Percentiles rank a stretch among this genome's conserved stretches.
Conservation (phyloP, 2,329 filamentous ascomycete species). For the Catunica adiposa region DNA sequence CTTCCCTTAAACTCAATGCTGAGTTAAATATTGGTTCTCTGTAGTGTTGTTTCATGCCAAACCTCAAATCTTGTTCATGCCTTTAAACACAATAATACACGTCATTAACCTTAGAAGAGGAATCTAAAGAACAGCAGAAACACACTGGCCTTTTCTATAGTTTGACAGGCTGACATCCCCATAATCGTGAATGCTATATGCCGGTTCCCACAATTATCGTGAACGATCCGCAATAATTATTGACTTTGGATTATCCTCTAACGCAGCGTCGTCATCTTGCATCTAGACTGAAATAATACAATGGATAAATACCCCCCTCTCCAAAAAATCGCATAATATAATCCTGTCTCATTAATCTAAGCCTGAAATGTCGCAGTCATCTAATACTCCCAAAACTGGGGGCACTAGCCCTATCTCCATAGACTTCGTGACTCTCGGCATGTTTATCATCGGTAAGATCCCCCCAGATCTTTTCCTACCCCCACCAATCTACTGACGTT, state of each 20-base stretch:
- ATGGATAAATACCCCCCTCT: too few species aligned
- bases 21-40: too few species aligned
- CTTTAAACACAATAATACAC: background rate
- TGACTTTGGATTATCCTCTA: too few species aligned
- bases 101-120: background rate
- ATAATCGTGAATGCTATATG: too few species aligned
- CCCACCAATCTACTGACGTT: background rate
- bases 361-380: too few species aligned
- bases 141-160: background rate
- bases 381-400: background rate
- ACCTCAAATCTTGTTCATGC: background rate
- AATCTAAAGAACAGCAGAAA: background rate
- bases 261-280: too few species aligned
- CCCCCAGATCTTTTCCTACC: background rate
- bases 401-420: constrained; percentile 25
- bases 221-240: too few species aligned
- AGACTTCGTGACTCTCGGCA: constrained; percentile 54
- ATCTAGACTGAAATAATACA: too few species aligned
- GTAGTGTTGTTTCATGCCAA: background rate
- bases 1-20: too few species aligned
- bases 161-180: background rate
- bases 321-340: too few species aligned
- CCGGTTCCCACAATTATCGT: too few species aligned
- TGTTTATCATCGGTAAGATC: constrained; percentile 54
- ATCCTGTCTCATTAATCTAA: too few species aligned